Percentiles rank a stretch among this genome's conserved stretches.
Conservation (phyloP, 73 alveolate species). For the Paramecium sonneborni region DNA sequence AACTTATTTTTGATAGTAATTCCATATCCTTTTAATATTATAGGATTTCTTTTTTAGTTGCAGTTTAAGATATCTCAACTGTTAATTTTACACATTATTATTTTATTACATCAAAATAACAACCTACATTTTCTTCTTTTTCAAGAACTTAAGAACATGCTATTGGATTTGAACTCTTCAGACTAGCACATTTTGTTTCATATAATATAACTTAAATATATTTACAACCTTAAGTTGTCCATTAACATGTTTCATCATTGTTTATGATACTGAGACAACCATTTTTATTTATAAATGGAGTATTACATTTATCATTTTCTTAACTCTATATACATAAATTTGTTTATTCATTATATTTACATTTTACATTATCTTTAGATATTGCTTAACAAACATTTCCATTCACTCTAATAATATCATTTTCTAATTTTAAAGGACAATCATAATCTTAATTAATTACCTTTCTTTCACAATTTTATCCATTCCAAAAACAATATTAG, state of each 20-base stretch:
- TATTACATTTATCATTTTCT: not conserved
- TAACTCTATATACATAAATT: not conserved
- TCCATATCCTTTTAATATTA: not conserved
- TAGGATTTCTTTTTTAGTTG: not conserved
- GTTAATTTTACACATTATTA: not conserved
- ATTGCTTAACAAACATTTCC: not conserved
- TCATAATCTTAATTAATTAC: not conserved
- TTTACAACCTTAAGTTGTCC: not conserved
- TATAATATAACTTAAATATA: not conserved
- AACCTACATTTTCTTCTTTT: not conserved
- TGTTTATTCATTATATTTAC: not conserved
- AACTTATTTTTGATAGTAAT: not conserved
- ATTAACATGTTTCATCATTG: not conserved
- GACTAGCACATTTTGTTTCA: not conserved
- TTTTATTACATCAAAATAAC: not conserved
- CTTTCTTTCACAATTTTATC: not conserved
- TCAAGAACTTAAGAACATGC: not conserved
- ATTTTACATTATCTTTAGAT: not conserved
- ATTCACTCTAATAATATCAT: not conserved
- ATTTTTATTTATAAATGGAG: not conserved
- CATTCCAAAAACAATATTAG: slow-evolving; percentile 5
- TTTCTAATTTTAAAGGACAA: not conserved
- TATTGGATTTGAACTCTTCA: not conserved
- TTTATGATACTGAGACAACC: not conserved
- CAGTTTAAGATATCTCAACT: not conserved